Base-by-base conservation (phyloP, 257 asterid genomes). In the Penstemon barbatus region DNA sequence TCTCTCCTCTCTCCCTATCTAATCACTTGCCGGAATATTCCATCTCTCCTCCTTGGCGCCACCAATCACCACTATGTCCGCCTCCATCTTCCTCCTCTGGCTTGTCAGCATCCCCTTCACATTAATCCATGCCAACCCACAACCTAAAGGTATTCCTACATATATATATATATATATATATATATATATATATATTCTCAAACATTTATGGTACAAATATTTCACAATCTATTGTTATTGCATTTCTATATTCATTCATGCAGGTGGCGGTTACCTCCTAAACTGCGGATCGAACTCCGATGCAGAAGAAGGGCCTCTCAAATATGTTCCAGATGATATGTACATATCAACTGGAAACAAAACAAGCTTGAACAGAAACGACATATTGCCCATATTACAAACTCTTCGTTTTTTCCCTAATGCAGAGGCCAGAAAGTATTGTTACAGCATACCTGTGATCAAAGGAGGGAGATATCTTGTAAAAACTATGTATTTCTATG, bases 71-170 rank as follows among this genome's bases (percentile, higher is more conserved):
- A 62, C 75, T 79, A 91, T 89, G 98, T 84, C 89, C 80, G 65
- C 82, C 82, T 57, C 87, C 87, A 73, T 88, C 84, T 85, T 90
- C 86, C 82, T 90, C 87, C 84, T 92, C 19, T 92, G 95, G 88
- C 88, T 92, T 64, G 78, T 90, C 73, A 82, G 76, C 82, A 67
- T 85, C 68, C 92, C 91, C 44, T 66, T 85, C 13, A 19, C 63
- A 7, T 33, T 33, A 18, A 71, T 79, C 83, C 78, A 76, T 19
- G 95, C 92, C 78, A 18, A 7, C 64, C 73, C 75, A 10, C 65
- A 75, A 62, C 72, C 82, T 5, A 62, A 33, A 81, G 87, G 89
- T 84, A 74, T 11, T 38, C 4, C 36, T 38, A 52, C 40, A 9
- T 39, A 12, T 61, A 2, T 7, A 54, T 54, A n/a, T n/a, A n/a